Evolutionary conservation across 331 rosid genomes (phyloP).

Genomic region (Quercus phellos): DNA sequence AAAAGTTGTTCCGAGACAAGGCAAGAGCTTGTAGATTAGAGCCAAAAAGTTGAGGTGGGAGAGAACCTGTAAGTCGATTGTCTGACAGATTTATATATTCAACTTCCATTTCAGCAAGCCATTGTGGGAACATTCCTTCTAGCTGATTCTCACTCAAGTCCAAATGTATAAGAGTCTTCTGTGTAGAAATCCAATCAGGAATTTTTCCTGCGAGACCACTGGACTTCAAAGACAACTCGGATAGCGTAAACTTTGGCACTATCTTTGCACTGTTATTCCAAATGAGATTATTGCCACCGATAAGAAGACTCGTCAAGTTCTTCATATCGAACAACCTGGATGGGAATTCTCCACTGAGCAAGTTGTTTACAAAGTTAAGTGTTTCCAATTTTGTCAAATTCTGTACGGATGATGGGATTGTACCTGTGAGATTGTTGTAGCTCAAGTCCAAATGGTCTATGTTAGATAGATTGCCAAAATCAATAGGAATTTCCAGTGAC

Average conservation of each 20-base stretch:
- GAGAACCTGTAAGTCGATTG: conserved; percentile 20
- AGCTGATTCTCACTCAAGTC: background rate
- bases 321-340: conserved; percentile 11
- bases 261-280: conserved; percentile 17
- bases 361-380: conserved; percentile 4
- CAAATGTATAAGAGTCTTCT: no score
- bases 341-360: conserved; percentile 20
- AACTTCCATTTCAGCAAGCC: conserved; percentile 28
- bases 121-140: conserved; percentile 25
- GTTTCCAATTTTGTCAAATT: background rate
- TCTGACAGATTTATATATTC: conserved; percentile 24
- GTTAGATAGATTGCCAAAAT: conserved; percentile 19
- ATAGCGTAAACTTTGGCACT: background rate
- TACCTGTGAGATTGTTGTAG: conserved; percentile 19
- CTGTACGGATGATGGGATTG: no score
- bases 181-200: no score
- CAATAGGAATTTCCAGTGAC: background rate
- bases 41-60: conserved; percentile 23
- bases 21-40: conserved; percentile 8
- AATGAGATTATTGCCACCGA: conserved; percentile 21
- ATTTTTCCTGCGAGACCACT: no score
- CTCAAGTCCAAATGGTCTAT: conserved; percentile 12
- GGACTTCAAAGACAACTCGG: no score
- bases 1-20: conserved; percentile 31
- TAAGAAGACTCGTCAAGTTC: conserved; percentile 9